A percentile compares a stretch with the other conserved stretches of the same genome.
Conservation (phyloP, 176 grass and related monocot species). For the Bothriochloa decipiens region DNA sequence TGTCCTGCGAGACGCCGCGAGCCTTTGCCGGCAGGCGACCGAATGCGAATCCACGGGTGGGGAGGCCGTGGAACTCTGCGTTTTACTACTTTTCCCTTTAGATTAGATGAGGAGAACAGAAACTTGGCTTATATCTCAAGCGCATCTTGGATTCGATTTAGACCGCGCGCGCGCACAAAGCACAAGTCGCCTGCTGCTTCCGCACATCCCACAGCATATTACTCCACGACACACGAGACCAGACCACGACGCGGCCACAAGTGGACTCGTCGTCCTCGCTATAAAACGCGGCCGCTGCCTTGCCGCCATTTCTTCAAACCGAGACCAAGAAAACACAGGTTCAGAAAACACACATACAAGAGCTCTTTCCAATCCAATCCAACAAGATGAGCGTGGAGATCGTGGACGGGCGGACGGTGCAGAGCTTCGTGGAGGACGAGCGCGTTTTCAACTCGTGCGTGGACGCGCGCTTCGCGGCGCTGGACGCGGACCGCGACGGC, state of each 20-base stretch:
- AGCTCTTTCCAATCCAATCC: not conserved
- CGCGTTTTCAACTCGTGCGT: constrained; percentile 57
- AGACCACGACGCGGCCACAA: not conserved
- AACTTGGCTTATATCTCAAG: constrained; percentile 45
- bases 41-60: constrained; percentile 32
- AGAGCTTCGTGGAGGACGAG: constrained; percentile 74
- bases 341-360: not conserved
- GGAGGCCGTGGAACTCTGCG: not conserved
- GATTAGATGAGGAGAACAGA: constrained; percentile 13
- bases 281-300: constrained; percentile 42
- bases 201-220: constrained; percentile 36
- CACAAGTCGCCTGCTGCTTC: not conserved
- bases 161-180: not conserved
- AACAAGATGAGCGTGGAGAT: constrained; percentile 75
- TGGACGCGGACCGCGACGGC: constrained; percentile 67
- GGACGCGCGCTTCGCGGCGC: constrained; percentile 53
- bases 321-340: not conserved
- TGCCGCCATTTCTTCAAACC: constrained; percentile 15
- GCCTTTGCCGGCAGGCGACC: not conserved
- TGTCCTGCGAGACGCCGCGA: not conserved
- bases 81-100: not conserved
- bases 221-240: not conserved
- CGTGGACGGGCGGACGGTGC: constrained; percentile 59
- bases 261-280: not conserved
- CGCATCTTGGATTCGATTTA: not conserved